Percentiles rank a stretch among this genome's conserved stretches.
Conservation (phyloP, 2,329 filamentous ascomycete genomes). For the Zalaria obscura region DNA sequence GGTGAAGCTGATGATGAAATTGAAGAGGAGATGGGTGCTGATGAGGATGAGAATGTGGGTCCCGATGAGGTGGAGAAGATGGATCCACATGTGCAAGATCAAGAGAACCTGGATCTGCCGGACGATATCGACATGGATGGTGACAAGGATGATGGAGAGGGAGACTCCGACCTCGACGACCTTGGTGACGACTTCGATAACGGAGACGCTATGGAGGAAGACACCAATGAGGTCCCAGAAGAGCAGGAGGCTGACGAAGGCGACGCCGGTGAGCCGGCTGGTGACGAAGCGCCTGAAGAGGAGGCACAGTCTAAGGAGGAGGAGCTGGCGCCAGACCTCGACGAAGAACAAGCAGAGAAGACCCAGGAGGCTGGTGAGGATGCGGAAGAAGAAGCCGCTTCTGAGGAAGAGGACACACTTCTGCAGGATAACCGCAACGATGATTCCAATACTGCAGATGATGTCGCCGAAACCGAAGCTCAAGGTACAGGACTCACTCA, state of each 20-base stretch:
- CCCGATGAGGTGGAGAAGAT: slow-evolving; percentile 53
- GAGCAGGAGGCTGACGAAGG: slow-evolving; percentile 10
- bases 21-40: slow-evolving; percentile 15
- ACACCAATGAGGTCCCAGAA: slow-evolving; percentile 6
- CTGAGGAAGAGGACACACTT: slow-evolving; percentile 6
- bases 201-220: slow-evolving; percentile 10
- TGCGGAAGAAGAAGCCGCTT: slow-evolving; percentile 18
- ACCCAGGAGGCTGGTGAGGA: slow-evolving; percentile 28
- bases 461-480: slow-evolving; percentile 7
- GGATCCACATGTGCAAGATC: slow-evolving; percentile 66
- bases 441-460: slow-evolving; percentile 9
- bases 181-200: slow-evolving; percentile 7
- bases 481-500: slow-evolving; percentile 45
- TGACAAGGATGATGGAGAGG: slow-evolving; percentile 35
- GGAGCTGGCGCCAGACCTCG: slow-evolving; percentile 20
- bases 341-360: slow-evolving; percentile 31
- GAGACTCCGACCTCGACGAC: slow-evolving; percentile 15
- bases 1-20: slow-evolving; percentile 38
- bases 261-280: slow-evolving; percentile 11
- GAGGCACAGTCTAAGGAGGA: slow-evolving; percentile 39
- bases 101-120: slow-evolving; percentile 68
- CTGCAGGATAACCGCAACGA: slow-evolving; percentile 10
- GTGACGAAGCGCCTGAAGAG: slow-evolving; percentile 8
- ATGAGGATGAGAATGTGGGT: slow-evolving; percentile 46
- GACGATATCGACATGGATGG: slow-evolving; percentile 78